phyloP scores from a whole-genome alignment of 2,329 filamentous ascomycete species.

The Aspergillus sergii region DNA sequence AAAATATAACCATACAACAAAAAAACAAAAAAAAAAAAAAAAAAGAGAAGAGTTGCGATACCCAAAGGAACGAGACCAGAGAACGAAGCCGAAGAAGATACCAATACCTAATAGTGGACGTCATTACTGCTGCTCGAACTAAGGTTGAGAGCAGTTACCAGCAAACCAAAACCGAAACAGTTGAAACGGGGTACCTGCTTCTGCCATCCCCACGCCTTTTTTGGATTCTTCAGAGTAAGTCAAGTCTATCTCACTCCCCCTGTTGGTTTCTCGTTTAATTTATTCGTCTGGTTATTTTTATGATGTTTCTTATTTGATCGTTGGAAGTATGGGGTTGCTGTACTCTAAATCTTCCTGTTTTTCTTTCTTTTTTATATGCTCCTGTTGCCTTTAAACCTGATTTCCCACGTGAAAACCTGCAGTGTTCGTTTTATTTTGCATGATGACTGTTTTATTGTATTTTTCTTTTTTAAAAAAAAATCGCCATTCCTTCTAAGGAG shows the following conservation, averaged over 20 bases:
- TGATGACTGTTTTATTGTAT: not conserved
- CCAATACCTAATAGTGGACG: conserved; percentile 13
- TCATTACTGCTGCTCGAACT: conserved; percentile 16
- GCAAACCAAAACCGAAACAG: conserved; percentile 13
- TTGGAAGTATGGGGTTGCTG: not conserved
- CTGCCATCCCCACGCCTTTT: conserved; percentile 18
- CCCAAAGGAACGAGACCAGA: not conserved
- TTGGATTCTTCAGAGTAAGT: conserved; percentile 16
- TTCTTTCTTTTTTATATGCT: not conserved
- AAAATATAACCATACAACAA: not conserved
- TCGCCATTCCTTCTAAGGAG: not conserved
- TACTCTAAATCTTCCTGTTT: not conserved
- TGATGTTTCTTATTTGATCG: not conserved
- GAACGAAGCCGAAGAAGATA: not conserved
- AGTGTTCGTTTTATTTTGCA: not conserved
- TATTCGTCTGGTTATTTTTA: not conserved
- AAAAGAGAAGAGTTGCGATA: too few species aligned
- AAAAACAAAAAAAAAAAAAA: too few species aligned
- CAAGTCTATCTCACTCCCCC: conserved; percentile 5
- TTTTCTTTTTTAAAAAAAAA: not conserved
- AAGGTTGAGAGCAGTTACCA: conserved; percentile 20
- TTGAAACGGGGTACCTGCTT: conserved; percentile 29
- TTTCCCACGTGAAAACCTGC: not conserved
- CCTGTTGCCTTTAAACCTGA: not conserved
- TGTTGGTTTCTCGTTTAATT: conserved; percentile 1